Conservation (phyloP, 768 basidiomycete species). For the Phanerochaete carnosa region DNA sequence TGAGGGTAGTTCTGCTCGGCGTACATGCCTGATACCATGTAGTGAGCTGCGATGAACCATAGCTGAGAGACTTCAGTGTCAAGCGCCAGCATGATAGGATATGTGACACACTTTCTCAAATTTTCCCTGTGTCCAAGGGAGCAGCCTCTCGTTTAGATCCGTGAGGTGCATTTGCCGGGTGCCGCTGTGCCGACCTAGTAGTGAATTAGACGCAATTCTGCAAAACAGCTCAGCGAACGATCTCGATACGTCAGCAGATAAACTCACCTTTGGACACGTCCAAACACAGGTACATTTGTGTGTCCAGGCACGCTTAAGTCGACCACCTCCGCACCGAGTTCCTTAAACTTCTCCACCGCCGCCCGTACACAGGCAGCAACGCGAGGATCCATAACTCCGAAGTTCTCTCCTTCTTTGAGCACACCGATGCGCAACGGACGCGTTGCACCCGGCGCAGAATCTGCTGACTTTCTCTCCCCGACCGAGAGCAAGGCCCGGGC, state of each 20-base stretch:
- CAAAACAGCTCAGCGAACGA: neutral
- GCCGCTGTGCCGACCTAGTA: slow-evolving; percentile 16
- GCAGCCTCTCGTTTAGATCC: slow-evolving; percentile 27
- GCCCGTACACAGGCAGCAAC: slow-evolving; percentile 32
- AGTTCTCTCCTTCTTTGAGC: slow-evolving; percentile 35
- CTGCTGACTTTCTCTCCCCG: slow-evolving; percentile 1
- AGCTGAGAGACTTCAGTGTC: slow-evolving; percentile 13
- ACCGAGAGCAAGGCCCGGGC: slow-evolving; percentile 12
- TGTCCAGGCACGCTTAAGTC: slow-evolving; percentile 40
- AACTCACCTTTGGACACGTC: slow-evolving; percentile 15
- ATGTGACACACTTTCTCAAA: slow-evolving; percentile 31
- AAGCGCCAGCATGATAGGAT: neutral
- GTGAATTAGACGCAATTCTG: slow-evolving; percentile 16
- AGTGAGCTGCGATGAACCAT: slow-evolving; percentile 13
- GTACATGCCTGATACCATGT: slow-evolving; percentile 28
- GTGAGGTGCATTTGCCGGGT: slow-evolving; percentile 32
- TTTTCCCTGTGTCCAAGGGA: slow-evolving; percentile 35
- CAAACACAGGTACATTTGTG: slow-evolving; percentile 16
- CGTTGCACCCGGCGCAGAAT: slow-evolving; percentile 10
- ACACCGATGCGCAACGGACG: slow-evolving; percentile 35
- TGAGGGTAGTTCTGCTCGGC: slow-evolving; percentile 27
- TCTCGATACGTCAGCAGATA: neutral
- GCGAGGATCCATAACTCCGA: slow-evolving; percentile 30
- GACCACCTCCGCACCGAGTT: slow-evolving; percentile 37
- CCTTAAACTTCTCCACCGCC: slow-evolving; percentile 32